Conservation (phyloP, 495 filamentous ascomycete species). For the Hypoxylon crocopeplum region DNA sequence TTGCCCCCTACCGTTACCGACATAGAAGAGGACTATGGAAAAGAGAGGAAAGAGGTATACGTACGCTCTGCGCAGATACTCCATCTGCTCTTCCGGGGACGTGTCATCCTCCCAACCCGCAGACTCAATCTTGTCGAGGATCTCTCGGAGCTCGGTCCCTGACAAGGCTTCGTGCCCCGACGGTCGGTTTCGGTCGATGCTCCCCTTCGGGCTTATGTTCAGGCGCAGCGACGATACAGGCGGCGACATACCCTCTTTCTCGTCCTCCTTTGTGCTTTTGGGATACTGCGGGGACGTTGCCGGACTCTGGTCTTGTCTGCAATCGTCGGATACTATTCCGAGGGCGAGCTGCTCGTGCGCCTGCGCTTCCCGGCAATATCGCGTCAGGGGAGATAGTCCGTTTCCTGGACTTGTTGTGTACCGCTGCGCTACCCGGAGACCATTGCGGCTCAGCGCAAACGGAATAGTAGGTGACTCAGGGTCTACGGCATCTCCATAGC, state of each 20-base stretch:
- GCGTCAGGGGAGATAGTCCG: slow-evolving; percentile 6
- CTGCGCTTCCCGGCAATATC: slow-evolving; percentile 14
- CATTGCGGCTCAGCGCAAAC: not conserved
- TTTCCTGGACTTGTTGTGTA: not conserved
- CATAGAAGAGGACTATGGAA: too few species aligned
- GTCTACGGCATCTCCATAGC: not conserved
- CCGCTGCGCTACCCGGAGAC: slow-evolving; percentile 4
- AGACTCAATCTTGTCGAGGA: slow-evolving; percentile 3
- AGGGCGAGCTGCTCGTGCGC: slow-evolving; percentile 16
- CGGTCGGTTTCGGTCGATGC: not conserved
- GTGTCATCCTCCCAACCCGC: slow-evolving; percentile 11
- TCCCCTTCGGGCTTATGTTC: not conserved
- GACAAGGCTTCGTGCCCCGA: slow-evolving; percentile 1
- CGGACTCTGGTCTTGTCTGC: not conserved
- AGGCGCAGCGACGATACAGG: slow-evolving; percentile 11
- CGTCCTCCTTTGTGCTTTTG: not conserved
- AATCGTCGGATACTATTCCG: slow-evolving; percentile 7
- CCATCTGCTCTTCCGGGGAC: slow-evolving; percentile 19
- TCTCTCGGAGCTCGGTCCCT: slow-evolving; percentile 5
- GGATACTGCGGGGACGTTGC: not conserved
- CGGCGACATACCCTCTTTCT: not conserved
- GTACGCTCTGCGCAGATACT: slow-evolving; percentile 23
- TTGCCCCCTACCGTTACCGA: too few species aligned
- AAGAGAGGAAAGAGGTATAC: slow-evolving; percentile 3
- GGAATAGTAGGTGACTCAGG: not conserved